Conservation (phyloP, 225 moss, liverwort and hornwort genomes). For the Bryoerythrophyllum caledonicum region DNA sequence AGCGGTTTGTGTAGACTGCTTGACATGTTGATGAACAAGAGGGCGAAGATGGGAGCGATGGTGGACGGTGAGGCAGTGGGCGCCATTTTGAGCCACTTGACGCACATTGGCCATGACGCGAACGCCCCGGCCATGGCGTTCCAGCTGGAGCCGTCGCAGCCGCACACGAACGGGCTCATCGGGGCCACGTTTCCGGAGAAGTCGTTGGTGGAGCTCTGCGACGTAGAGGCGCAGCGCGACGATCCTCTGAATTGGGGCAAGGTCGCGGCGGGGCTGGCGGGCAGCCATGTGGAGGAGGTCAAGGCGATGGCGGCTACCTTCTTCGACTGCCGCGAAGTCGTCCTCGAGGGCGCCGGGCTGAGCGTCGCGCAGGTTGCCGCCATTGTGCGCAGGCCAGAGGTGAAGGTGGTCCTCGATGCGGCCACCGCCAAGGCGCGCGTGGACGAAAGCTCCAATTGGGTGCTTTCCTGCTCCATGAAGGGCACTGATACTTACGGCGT, state of each 20-base stretch:
- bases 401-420: slow-evolving; percentile 44
- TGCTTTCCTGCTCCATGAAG: slow-evolving; percentile 44
- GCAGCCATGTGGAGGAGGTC: slow-evolving; percentile 54
- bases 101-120: slow-evolving; percentile 4
- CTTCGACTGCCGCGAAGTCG: slow-evolving; percentile 39
- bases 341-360: slow-evolving; percentile 47
- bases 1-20: neutral
- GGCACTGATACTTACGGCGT: slow-evolving; percentile 62
- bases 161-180: slow-evolving; percentile 38
- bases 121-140: slow-evolving; percentile 10
- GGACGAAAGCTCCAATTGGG: slow-evolving; percentile 59
- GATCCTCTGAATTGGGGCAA: slow-evolving; percentile 59
- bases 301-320: slow-evolving; percentile 39
- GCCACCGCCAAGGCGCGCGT: slow-evolving; percentile 43
- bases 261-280: slow-evolving; percentile 41
- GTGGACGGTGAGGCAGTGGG: slow-evolving; percentile 23
- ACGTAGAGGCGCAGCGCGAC: neutral
- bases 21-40: slow-evolving; percentile 39
- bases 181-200: slow-evolving; percentile 27
- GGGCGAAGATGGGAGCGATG: slow-evolving; percentile 34
- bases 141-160: slow-evolving; percentile 30
- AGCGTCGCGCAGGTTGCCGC: slow-evolving; percentile 52
- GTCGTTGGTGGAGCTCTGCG: slow-evolving; percentile 6
- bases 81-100: slow-evolving; percentile 14
- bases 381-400: slow-evolving; percentile 47